phyloP scores from a whole-genome alignment of 345 rosid genomes.

The Ricinus communis region DNA sequence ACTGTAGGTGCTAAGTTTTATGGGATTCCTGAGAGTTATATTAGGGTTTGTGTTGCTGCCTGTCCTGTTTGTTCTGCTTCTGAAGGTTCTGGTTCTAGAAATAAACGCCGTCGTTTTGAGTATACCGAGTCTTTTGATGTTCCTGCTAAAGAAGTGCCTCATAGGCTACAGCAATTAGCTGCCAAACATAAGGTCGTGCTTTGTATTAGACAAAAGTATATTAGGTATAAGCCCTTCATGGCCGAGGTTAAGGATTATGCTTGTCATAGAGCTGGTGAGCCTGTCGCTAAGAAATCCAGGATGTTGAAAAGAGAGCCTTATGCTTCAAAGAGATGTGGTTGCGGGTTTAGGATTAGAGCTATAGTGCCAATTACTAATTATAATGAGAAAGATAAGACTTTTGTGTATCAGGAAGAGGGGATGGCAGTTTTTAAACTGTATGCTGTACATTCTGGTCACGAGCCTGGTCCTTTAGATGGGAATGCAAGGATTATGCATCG shows the following conservation, averaged over 20 bases:
- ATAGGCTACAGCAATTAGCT: slow-evolving; percentile 84
- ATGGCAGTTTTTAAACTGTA: slow-evolving; percentile 85
- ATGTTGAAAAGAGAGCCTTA: slow-evolving; percentile 96
- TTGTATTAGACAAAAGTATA: slow-evolving; percentile 97
- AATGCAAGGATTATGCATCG: slow-evolving; percentile 98
- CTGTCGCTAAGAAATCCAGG: slow-evolving; percentile 77
- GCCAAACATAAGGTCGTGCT: slow-evolving; percentile 96
- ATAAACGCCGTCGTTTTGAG: slow-evolving; percentile 84
- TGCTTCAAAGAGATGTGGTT: slow-evolving; percentile 93
- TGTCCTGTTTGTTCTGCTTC: slow-evolving; percentile 77
- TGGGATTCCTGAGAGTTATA: slow-evolving; percentile 96
- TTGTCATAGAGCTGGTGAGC: slow-evolving; percentile 99
- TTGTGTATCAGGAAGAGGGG: slow-evolving; percentile 96
- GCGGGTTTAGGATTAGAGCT: slow-evolving; percentile 95
- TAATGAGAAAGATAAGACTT: slow-evolving; percentile 91
- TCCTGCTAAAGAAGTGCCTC: slow-evolving; percentile 91
- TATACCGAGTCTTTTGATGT: slow-evolving; percentile 95
- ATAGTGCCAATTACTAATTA: slow-evolving; percentile 93
- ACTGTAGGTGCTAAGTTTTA: slow-evolving; percentile 94
- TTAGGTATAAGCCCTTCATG: slow-evolving; percentile 96
- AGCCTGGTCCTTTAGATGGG: slow-evolving; percentile 95
- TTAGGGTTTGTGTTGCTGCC: slow-evolving; percentile 91
- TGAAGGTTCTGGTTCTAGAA: slow-evolving; percentile 71
- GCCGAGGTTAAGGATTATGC: slow-evolving; percentile 99
- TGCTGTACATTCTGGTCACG: slow-evolving; percentile 98